Evolutionary conservation across 192 early-diverging fungal species (phyloP), one percentile per base, ranked within the genome.

Genomic region (Umbelopsis isabellina): DNA sequence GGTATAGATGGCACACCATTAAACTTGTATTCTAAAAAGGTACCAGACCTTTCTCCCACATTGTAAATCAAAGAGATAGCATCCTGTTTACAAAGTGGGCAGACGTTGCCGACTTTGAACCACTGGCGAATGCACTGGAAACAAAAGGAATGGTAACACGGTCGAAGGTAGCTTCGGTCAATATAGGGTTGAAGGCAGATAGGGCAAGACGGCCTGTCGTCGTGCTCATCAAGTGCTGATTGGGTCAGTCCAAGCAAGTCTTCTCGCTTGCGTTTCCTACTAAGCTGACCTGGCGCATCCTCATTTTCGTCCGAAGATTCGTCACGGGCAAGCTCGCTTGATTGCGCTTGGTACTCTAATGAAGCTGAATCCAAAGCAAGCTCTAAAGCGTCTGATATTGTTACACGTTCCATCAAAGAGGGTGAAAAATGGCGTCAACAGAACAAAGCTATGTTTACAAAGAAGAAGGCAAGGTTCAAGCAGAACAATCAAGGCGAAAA

Each of bases 121-220:
- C 75, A 77, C 18, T 67, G 66, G 13, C 53, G 47, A 58, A 77
- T 77, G 66, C 75, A 77, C 0, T 46, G 15, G 37, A 77, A 68
- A 25, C 75, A 77, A 46, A 72, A 77, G 2, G 66, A 72, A 52
- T 77, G 75, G 58, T 68, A 77, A 15, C 75, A 77, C 10, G 69
- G 75, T 11, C 66, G 35, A 33, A 77, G 49, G 46, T 67, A 77
- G 1, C 70, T 55, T 18, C 67, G 71, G 30, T 72, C 51, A 4
- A 46, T 44, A 25, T 61, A 71, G 23, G 51, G 65, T 18, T 77
- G 75, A n/a, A 77, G 52, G 23, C 75, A 77, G 45, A 77, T 72
- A 8, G 75, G 33, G 49, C 75, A 77, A 6, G 46, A 46, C 4
- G 73, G 73, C 22, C 12, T 48, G 3, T 20, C 35, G 10, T 37